Percentiles rank a stretch among this genome's conserved stretches.
phyloP scores from a whole-genome alignment of 768 basidiomycete genomes.

The Phaeolepiota aurea region DNA sequence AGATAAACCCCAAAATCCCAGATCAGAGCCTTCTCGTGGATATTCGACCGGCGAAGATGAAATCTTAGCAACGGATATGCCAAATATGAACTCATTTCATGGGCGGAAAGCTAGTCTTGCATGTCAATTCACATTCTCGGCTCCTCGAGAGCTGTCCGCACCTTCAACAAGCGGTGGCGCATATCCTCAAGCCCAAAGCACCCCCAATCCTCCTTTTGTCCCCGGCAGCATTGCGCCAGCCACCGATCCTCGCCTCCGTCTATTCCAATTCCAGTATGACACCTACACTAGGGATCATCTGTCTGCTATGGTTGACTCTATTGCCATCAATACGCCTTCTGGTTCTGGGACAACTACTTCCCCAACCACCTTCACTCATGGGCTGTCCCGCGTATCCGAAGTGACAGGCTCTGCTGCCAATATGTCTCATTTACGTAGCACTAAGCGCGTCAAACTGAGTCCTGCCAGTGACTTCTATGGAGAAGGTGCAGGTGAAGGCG shows the following conservation, averaged over 20 bases:
- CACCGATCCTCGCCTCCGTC: constrained; percentile 70
- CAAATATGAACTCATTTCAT: constrained; percentile 36
- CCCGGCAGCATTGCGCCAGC: constrained; percentile 22
- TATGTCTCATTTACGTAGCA: constrained; percentile 55
- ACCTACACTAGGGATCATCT: constrained; percentile 94
- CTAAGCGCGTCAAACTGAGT: constrained; percentile 77
- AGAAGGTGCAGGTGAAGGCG: constrained; percentile 38
- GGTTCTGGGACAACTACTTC: constrained; percentile 40
- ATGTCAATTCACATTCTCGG: constrained; percentile 69
- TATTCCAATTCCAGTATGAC: constrained; percentile 94
- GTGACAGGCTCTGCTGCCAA: constrained; percentile 27
- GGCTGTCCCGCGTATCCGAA: constrained; percentile 41
- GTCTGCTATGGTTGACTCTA: constrained; percentile 89
- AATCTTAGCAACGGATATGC: constrained; percentile 41
- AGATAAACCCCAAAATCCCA: background rate
- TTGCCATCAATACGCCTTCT: constrained; percentile 73
- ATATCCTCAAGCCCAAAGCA: constrained; percentile 55
- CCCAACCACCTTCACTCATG: constrained; percentile 34
- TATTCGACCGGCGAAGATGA: constrained; percentile 23
- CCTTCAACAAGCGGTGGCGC: constrained; percentile 16
- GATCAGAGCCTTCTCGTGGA: background rate
- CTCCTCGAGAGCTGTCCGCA: constrained; percentile 32
- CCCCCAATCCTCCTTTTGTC: constrained; percentile 33
- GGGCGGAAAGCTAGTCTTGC: constrained; percentile 38
- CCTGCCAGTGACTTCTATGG: constrained; percentile 52